Conservation (phyloP, 2,329 filamentous ascomycete species). For the Colletotrichum sidae region DNA sequence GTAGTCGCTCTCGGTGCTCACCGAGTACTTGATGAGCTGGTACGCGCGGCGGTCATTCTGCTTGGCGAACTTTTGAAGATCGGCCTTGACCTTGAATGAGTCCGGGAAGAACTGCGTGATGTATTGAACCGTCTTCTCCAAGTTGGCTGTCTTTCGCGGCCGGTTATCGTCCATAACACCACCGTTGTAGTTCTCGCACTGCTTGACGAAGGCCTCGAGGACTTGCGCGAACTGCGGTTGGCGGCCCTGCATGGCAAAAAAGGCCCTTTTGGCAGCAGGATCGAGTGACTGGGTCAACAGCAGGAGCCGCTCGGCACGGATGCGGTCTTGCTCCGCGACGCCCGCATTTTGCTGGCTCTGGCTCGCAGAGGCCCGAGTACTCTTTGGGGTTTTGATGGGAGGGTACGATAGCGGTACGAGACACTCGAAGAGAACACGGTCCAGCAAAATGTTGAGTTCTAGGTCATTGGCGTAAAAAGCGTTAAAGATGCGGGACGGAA, state of each 20-base stretch:
- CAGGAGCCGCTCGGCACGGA: conserved; percentile 86
- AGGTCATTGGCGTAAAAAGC: conserved; percentile 90
- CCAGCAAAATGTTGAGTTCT: conserved; percentile 86
- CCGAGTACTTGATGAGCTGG: conserved; percentile 87
- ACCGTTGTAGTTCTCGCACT: conserved; percentile 92
- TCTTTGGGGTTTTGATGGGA: conserved; percentile 66
- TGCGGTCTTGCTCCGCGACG: conserved; percentile 75
- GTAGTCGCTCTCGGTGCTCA: conserved; percentile 89
- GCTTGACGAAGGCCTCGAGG: conserved; percentile 79
- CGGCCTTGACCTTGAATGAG: conserved; percentile 74
- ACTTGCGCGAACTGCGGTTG: conserved; percentile 81
- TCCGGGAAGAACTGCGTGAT: conserved; percentile 84
- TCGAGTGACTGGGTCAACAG: conserved; percentile 85
- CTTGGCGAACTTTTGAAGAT: conserved; percentile 92
- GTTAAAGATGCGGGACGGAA: conserved; percentile 87
- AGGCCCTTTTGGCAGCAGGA: conserved; percentile 82
- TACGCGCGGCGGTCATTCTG: conserved; percentile 90
- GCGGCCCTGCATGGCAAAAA: conserved; percentile 85
- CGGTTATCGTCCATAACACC: conserved; percentile 82
- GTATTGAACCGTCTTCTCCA: conserved; percentile 79
- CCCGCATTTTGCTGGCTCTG: conserved; percentile 56
- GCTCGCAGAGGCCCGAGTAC: conserved; percentile 65
- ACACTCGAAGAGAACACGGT: conserved; percentile 86
- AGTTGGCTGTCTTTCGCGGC: conserved; percentile 74
- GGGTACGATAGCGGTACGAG: conserved; percentile 93